phyloP scores from a whole-genome alignment of 1,284 basidiomycete species.

The Apiotrichum mycotoxinovorans region DNA sequence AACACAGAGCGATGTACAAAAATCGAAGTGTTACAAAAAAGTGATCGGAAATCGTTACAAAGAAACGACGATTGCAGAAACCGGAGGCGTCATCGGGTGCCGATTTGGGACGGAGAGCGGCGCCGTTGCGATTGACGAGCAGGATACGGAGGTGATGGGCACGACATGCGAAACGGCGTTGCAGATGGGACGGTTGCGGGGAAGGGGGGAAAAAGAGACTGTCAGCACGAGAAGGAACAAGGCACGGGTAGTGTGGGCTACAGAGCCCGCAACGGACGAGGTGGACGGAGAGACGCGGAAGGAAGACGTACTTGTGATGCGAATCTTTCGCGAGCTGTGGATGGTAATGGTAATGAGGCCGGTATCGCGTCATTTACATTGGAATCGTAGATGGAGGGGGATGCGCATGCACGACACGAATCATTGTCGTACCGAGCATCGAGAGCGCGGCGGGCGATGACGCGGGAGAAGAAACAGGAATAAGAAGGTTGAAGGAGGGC shows the following conservation, averaged over 20 bases:
- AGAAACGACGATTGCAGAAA: not conserved
- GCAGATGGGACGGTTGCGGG: not conserved
- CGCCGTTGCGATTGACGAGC: not conserved
- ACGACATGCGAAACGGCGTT: not conserved
- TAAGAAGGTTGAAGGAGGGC: no score
- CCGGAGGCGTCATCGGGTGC: not conserved
- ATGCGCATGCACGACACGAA: not conserved
- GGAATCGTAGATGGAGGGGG: not conserved
- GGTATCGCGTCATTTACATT: not conserved
- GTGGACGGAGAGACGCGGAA: not conserved
- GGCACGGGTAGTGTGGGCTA: not conserved
- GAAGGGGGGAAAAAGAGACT: not conserved
- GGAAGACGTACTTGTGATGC: slow-evolving; percentile 30
- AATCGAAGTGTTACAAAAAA: no score
- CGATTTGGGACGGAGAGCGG: not conserved
- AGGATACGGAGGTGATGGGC: not conserved
- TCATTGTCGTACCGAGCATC: not conserved
- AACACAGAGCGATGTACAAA: no score
- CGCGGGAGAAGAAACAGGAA: no score
- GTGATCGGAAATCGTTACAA: no score
- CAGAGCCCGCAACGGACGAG: not conserved
- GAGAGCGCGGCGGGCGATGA: not conserved
- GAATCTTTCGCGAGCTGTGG: slow-evolving; percentile 28
- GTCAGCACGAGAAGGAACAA: not conserved
- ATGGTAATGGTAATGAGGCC: not conserved